Conservation (phyloP, 495 filamentous ascomycete genomes). For the Aspergillus sclerotioniger region DNA sequence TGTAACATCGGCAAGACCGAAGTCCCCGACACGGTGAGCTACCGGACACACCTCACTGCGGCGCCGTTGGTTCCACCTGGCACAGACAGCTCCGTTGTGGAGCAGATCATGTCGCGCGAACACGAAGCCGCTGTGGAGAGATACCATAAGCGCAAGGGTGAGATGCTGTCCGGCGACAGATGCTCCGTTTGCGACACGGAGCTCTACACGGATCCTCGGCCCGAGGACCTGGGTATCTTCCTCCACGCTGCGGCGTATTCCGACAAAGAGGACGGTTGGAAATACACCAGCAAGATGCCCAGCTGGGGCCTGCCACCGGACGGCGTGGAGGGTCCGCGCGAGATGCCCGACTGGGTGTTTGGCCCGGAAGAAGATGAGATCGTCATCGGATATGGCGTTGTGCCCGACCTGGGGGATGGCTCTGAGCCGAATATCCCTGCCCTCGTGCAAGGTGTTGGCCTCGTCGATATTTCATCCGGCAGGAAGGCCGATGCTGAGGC, state of each 20-base stretch:
- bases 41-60: constrained; percentile 51
- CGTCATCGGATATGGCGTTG: constrained; percentile 36
- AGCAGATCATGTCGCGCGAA: constrained; percentile 44
- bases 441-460: constrained; percentile 22
- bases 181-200: constrained; percentile 83
- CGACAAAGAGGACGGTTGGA: constrained; percentile 75
- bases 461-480: constrained; percentile 22
- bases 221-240: constrained; percentile 89
- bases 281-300: constrained; percentile 80
- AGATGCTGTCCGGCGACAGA: constrained; percentile 82
- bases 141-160: constrained; percentile 75
- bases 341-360: constrained; percentile 46
- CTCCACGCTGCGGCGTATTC: constrained; percentile 88
- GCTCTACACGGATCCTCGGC: constrained; percentile 86
- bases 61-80: constrained; percentile 40
- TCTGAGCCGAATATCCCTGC: constrained; percentile 8
- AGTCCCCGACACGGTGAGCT: constrained; percentile 82
- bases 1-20: constrained; percentile 92
- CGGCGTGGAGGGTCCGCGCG: constrained; percentile 56
- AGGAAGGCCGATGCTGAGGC: constrained; percentile 73
- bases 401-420: constrained; percentile 26
- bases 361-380: constrained; percentile 35
- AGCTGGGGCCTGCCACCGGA: constrained; percentile 78
- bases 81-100: constrained; percentile 38
- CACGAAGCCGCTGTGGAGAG: constrained; percentile 86